Percentiles rank a stretch among this genome's conserved stretches.
These are phyloP conservation scores for Austroboletus eburneus DNA, from an alignment of 768 basidiomycete genomes.

Conservation along the genomic window DNA sequence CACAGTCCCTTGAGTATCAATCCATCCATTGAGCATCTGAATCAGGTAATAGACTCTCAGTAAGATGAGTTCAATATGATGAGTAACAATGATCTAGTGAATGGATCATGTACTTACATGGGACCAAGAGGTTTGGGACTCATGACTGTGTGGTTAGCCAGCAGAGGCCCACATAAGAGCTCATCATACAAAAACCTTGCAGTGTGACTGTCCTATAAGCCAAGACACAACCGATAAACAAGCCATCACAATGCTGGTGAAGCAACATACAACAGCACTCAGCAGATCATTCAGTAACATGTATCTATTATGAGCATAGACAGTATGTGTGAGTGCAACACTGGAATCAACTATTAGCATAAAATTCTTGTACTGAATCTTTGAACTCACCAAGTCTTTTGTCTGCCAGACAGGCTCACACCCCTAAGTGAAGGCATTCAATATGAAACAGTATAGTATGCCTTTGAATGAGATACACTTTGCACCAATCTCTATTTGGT, in stretches of 20 bases:
- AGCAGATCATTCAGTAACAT: conserved; percentile 79
- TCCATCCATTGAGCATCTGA: conserved; percentile 76
- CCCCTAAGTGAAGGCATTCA: conserved; percentile 38
- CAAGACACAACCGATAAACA: not conserved
- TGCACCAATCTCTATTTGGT: conserved; percentile 78
- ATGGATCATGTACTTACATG: not conserved
- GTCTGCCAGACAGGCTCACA: conserved; percentile 75
- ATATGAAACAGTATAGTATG: not conserved
- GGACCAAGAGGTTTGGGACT: conserved; percentile 9
- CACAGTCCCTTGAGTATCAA: conserved; percentile 69
- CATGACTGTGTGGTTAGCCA: conserved; percentile 66
- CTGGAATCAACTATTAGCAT: conserved; percentile 32
- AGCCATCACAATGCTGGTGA: not conserved
- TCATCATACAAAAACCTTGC: conserved; percentile 58
- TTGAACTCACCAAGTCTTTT: conserved; percentile 62
- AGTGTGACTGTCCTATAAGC: conserved; percentile 60
- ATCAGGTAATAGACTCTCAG: conserved; percentile 70
- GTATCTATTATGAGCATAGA: conserved; percentile 66
- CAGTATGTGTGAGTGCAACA: conserved; percentile 78
- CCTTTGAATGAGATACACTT: conserved; percentile 31
- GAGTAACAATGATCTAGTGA: conserved; percentile 64
- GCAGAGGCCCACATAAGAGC: conserved; percentile 61
- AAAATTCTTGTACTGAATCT: no score
- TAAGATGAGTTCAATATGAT: conserved; percentile 80
- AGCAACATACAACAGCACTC: conserved; percentile 66